Base-by-base conservation (phyloP, 139 green algal species). In the Eudorina sp. region DNA sequence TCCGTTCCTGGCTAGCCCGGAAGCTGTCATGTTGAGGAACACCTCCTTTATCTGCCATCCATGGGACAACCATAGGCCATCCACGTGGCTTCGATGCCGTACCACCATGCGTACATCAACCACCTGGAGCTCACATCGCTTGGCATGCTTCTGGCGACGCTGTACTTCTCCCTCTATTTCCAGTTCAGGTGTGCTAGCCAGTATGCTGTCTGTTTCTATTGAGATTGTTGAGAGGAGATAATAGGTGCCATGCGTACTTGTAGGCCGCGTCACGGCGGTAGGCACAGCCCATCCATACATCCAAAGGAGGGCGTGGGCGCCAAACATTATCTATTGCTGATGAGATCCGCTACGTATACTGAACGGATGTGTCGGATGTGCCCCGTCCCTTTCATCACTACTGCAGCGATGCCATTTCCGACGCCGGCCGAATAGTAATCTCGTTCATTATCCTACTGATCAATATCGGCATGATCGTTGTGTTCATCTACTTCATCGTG, bases 81-180 rank as follows among this genome's bases (percentile, higher is more conserved):
- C 11, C 77, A 84, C 38, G 36, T 84, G 53, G 18, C 34, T 6
- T 25, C 58, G 11, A 74, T 75, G 79, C 79, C 79, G 7, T 85
- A 85, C 55, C 40, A 75, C 25, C 79, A 85, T 19, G 0, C n/a
- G 3, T 77, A 77, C 45, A 87, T 45, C 45, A 87, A 87, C 64
- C 53, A 53, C n/a, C 43, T 87, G 41, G 81, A 87, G 81, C 6
- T 60, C 14, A 27, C 68, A 21, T 78, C 81, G 1, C 41, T 78
- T 7, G 41, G 36, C 43, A 38, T 48, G n/a, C 62, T 87, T 40
- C 62, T 87, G n/a, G 4, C 36, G 21, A 87, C 62, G 6, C 31
- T 87, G 0, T 87, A 87, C 64, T 55, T 87, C n/a, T 79, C 62
- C 3, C 29, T 87, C 0, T 87, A 79, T 43, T 78, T 87, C 58